Conservation (phyloP, 2,329 filamentous ascomycete genomes). For the Aspergillus awamori region DNA sequence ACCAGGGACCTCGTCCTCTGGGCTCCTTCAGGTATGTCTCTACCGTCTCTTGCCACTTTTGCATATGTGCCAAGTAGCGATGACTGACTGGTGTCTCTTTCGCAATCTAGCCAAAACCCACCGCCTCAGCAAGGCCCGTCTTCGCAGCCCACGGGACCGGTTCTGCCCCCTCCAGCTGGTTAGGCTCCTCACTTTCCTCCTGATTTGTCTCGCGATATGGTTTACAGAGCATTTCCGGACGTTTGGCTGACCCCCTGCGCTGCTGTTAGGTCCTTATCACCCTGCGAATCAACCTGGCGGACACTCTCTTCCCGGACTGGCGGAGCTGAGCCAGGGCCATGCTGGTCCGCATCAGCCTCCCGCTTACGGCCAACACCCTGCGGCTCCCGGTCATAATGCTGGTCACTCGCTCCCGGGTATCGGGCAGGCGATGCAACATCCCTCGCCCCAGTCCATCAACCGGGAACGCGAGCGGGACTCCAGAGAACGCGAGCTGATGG, state of each 20-base stretch:
- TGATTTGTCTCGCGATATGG: background rate
- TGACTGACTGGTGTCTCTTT: slow-evolving; percentile 14
- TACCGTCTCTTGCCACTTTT: background rate
- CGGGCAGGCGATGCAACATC: slow-evolving; percentile 46
- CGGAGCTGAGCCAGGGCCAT: slow-evolving; percentile 50
- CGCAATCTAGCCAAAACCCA: slow-evolving; percentile 40
- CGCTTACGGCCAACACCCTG: slow-evolving; percentile 47
- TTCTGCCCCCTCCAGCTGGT: slow-evolving; percentile 46
- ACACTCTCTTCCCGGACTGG: slow-evolving; percentile 51
- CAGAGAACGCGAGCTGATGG: slow-evolving; percentile 56
- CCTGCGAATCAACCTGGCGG: slow-evolving; percentile 45
- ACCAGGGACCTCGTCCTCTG: slow-evolving; percentile 46
- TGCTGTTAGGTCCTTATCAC: slow-evolving; percentile 43
- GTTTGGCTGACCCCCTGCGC: slow-evolving; percentile 23
- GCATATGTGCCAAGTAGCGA: background rate
- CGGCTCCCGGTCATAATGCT: slow-evolving; percentile 38
- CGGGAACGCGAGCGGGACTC: slow-evolving; percentile 55
- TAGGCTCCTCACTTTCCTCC: slow-evolving; percentile 25
- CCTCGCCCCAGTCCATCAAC: slow-evolving; percentile 46
- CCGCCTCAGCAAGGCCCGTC: slow-evolving; percentile 42
- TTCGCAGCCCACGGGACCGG: slow-evolving; percentile 41
- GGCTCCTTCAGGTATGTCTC: slow-evolving; percentile 49
- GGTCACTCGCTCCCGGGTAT: slow-evolving; percentile 46
- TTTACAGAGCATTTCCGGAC: background rate
- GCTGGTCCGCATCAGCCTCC: slow-evolving; percentile 45